These are phyloP conservation scores for Aethionema arabicum DNA, from an alignment of 345 rosid genomes.

Conservation along the genomic window DNA sequence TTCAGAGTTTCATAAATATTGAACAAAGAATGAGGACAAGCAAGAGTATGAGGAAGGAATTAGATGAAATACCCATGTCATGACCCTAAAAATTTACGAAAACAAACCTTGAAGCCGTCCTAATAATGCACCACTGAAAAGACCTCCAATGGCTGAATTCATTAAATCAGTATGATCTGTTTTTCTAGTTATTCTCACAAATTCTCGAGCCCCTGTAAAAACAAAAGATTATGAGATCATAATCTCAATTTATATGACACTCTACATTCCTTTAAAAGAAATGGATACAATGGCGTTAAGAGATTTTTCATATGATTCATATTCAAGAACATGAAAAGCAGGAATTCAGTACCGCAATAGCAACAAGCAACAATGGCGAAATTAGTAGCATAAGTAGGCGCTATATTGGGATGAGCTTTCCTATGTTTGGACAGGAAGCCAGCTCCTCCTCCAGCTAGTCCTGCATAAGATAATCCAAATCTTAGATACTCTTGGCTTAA, in stretches of 20 bases:
- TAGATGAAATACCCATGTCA: conserved; percentile 8
- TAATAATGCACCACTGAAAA: conserved; percentile 75
- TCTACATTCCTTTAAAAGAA: background rate
- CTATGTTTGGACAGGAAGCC: conserved; percentile 68
- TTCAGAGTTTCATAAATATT: conserved; percentile 6
- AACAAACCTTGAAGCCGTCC: conserved; percentile 79
- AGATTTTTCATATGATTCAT: no score
- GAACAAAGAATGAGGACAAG: conserved; percentile 5
- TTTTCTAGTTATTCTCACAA: conserved; percentile 63
- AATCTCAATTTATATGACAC: background rate
- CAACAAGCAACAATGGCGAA: conserved; percentile 67
- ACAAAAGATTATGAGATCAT: conserved; percentile 19
- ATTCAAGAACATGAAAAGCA: no score
- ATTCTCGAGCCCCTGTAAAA: conserved; percentile 74
- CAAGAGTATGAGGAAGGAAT: background rate
- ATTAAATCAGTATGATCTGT: conserved; percentile 64
- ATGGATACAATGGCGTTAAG: no score
- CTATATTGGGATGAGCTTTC: conserved; percentile 58
- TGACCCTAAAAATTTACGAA: background rate
- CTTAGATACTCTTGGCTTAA: background rate
- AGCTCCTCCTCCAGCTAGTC: conserved; percentile 64
- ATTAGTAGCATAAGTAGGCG: conserved; percentile 64
- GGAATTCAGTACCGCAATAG: conserved; percentile 59
- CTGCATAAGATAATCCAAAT: conserved; percentile 36
- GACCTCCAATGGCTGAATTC: conserved; percentile 77